Percentiles rank a stretch among this genome's conserved stretches.
Evolutionary conservation across 495 filamentous ascomycete species (phyloP).

Genomic region (Hyaloscypha hepaticicola): DNA sequence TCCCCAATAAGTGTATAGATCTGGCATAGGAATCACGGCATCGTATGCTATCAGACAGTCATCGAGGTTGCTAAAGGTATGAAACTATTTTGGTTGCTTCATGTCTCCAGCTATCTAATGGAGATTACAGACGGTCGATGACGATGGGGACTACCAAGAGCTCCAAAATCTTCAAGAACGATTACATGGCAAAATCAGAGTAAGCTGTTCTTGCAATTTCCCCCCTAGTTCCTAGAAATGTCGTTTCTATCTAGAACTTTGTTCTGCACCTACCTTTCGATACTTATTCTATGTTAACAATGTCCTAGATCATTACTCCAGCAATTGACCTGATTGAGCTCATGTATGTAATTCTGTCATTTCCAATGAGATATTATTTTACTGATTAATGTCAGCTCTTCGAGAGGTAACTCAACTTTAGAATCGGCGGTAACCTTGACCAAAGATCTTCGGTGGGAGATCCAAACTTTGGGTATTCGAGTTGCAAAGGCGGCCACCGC

Average conservation of each 20-base stretch:
- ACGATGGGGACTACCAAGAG: conserved; percentile 64
- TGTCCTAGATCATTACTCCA: conserved; percentile 76
- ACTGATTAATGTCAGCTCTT: conserved; percentile 55
- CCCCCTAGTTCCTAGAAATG: not conserved
- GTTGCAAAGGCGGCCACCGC: conserved; percentile 67
- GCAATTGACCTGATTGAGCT: conserved; percentile 93
- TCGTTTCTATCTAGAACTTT: not conserved
- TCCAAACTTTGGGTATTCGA: conserved; percentile 78
- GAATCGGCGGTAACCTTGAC: conserved; percentile 87
- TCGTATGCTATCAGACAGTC: conserved; percentile 83
- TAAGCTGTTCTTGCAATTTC: conserved; percentile 36
- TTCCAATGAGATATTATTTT: not conserved
- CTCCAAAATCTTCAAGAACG: conserved; percentile 69
- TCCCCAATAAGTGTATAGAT: conserved; percentile 44
- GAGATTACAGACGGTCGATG: conserved; percentile 60
- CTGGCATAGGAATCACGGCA: conserved; percentile 86
- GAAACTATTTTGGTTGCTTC: conserved; percentile 13
- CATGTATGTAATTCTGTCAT: conserved; percentile 55
- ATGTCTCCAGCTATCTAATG: not conserved
- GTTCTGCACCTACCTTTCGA: no score
- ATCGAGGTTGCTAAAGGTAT: conserved; percentile 73
- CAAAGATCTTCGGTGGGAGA: conserved; percentile 83
- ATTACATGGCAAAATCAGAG: conserved; percentile 80
- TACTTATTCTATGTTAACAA: not conserved
- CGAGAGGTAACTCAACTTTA: conserved; percentile 90